Evolutionary conservation across 2,329 filamentous ascomycete species (phyloP).

Genomic region (Claviceps pazoutovae): DNA sequence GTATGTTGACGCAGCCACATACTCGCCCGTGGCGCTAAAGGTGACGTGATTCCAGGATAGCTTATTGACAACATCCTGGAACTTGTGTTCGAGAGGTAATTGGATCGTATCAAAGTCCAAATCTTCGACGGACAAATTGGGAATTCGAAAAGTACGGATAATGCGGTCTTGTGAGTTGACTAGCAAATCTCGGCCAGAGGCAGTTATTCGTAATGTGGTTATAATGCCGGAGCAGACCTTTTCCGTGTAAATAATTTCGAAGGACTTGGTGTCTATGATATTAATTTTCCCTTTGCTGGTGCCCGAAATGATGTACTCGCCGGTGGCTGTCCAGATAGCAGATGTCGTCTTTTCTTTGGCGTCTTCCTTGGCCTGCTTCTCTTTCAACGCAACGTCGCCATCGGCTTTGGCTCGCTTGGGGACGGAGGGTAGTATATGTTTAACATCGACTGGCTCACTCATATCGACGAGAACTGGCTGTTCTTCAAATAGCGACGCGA

Average conservation of each 20-base stretch:
- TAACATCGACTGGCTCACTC: conserved; percentile 52
- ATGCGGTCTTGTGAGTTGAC: conserved; percentile 92
- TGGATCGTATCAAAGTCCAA: conserved; percentile 77
- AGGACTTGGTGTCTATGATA: conserved; percentile 73
- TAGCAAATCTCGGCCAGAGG: conserved; percentile 72
- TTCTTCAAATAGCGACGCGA: conserved; percentile 87
- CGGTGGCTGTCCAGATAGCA: conserved; percentile 72
- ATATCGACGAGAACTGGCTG: conserved; percentile 80
- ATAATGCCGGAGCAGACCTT: conserved; percentile 80
- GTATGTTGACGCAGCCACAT: conserved; percentile 89
- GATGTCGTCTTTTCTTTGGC: conserved; percentile 92
- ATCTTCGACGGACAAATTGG: conserved; percentile 54
- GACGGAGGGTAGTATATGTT: conserved; percentile 65
- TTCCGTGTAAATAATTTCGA: conserved; percentile 75
- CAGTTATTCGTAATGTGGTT: conserved; percentile 70
- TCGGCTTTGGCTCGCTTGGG: conserved; percentile 62
- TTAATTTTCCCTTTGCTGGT: conserved; percentile 96
- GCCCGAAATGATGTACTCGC: conserved; percentile 79
- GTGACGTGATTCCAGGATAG: conserved; percentile 95
- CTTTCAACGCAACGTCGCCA: conserved; percentile 53
- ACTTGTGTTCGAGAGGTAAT: conserved; percentile 90
- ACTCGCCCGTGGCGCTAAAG: conserved; percentile 87
- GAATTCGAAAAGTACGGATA: conserved; percentile 82
- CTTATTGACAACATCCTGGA: conserved; percentile 92
- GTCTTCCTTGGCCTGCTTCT: conserved; percentile 83